Percentiles rank a stretch among this genome's conserved stretches.
Conservation (phyloP, 2,329 filamentous ascomycete genomes). For the Cryphonectria naterciae region DNA sequence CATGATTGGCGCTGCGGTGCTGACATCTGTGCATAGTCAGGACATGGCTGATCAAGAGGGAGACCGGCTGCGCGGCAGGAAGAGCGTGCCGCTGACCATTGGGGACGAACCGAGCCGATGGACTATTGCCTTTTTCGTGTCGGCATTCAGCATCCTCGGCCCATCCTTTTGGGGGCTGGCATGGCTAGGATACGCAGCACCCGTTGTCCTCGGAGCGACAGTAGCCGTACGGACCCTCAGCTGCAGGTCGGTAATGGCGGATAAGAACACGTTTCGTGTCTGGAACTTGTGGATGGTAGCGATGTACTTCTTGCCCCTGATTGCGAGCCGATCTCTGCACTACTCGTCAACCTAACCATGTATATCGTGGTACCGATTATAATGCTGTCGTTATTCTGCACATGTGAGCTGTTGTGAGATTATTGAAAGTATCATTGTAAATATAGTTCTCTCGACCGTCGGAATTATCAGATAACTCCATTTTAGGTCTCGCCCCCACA, state of each 20-base stretch:
- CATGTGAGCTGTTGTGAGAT: too few species aligned
- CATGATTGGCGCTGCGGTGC: constrained; percentile 28
- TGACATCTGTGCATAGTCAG: constrained; percentile 35
- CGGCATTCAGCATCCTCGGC: too few species aligned
- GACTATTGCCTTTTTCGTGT: constrained; percentile 1
- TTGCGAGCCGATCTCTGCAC: too few species aligned
- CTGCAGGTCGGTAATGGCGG: constrained; percentile 24
- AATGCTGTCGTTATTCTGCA: too few species aligned
- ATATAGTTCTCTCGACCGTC: too few species aligned
- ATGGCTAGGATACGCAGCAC: background rate
- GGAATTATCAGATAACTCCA: too few species aligned
- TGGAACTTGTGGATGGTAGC: constrained; percentile 36
- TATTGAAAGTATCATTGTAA: too few species aligned
- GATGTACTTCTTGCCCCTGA: constrained; percentile 4
- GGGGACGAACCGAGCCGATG: constrained; percentile 11
- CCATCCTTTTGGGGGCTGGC: background rate
- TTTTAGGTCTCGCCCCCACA: too few species aligned
- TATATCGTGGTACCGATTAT: too few species aligned
- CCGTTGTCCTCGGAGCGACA: background rate
- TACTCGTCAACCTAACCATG: too few species aligned
- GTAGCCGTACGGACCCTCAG: constrained; percentile 24
- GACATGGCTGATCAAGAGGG: constrained; percentile 36
- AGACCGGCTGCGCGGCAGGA: constrained; percentile 30
- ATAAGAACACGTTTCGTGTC: constrained; percentile 32
- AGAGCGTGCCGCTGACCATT: constrained; percentile 32